phyloP scores from a whole-genome alignment of 805 yeast genomes.

The Nakazawaea ishiwadae region DNA sequence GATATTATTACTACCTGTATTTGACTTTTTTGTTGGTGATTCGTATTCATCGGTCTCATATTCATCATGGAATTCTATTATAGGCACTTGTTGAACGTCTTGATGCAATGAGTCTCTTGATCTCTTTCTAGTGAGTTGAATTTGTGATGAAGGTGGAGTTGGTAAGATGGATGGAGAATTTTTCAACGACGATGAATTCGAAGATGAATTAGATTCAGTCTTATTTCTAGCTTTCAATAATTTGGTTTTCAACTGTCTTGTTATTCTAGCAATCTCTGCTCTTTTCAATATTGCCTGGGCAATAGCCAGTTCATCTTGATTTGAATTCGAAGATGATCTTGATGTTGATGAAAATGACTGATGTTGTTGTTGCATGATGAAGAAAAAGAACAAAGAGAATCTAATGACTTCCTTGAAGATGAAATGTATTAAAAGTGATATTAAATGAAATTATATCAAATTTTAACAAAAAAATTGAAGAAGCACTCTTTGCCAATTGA shows the following conservation, averaged over 20 bases:
- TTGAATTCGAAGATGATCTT: background rate
- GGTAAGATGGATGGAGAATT: conserved; percentile 1
- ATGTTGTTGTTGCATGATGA: background rate
- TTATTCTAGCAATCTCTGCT: conserved; percentile 41
- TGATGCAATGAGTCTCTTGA: background rate
- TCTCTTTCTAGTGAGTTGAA: conserved; percentile 4
- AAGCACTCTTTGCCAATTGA: too few species aligned
- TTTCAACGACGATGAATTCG: background rate
- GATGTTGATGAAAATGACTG: too few species aligned
- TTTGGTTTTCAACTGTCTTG: conserved; percentile 37
- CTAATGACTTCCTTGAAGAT: too few species aligned
- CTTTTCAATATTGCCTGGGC: conserved; percentile 40
- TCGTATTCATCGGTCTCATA: conserved; percentile 15
- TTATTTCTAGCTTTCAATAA: conserved; percentile 35
- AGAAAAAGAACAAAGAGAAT: too few species aligned
- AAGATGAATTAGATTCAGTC: conserved; percentile 14
- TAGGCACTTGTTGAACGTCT: background rate
- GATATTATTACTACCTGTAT: conserved; percentile 5
- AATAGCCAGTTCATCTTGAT: conserved; percentile 32
- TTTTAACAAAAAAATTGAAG: too few species aligned
- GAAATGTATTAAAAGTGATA: too few species aligned
- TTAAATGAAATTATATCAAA: too few species aligned
- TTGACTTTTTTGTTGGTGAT: conserved; percentile 16
- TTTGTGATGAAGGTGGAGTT: conserved; percentile 8
- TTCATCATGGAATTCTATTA: conserved; percentile 8